Conservation (phyloP, 805 yeast species). For the Saccharomycopsis selenospora region DNA sequence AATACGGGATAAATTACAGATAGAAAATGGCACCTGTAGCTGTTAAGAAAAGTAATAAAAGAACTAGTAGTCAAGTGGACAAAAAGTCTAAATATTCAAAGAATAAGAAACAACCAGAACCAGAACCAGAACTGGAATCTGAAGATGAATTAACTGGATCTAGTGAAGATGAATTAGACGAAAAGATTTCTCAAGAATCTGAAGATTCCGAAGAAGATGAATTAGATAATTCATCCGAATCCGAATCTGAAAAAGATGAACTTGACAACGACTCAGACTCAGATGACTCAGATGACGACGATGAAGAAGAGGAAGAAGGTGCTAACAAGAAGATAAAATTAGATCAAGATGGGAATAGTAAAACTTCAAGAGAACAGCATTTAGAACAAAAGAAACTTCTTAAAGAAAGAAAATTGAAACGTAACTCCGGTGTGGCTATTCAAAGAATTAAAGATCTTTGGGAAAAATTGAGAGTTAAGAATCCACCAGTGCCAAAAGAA, state of each 20-base stretch:
- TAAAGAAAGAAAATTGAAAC: conserved; percentile 76
- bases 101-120: neutral
- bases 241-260: conserved; percentile 25
- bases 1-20: no score
- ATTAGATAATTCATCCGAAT: conserved; percentile 23
- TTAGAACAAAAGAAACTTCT: conserved; percentile 74
- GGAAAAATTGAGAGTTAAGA: conserved; percentile 85
- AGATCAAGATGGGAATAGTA: conserved; percentile 31
- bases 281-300: conserved; percentile 25
- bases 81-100: neutral
- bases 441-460: conserved; percentile 79
- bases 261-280: conserved; percentile 28
- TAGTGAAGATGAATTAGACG: conserved; percentile 24
- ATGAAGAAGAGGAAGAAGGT: conserved; percentile 28
- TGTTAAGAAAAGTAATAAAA: conserved; percentile 1
- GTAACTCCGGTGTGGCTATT: conserved; percentile 83
- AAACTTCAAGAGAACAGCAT: conserved; percentile 59
- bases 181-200: conserved; percentile 2
- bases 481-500: conserved; percentile 70
- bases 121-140: neutral
- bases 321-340: conserved; percentile 28
- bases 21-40: neutral
- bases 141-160: neutral
- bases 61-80: conserved; percentile 3
- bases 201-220: conserved; percentile 28